A percentile compares a stretch with the other conserved stretches of the same genome.
Evolutionary conservation across 2,329 filamentous ascomycete species (phyloP).

Genomic region (Aureobasidium pullulans): DNA sequence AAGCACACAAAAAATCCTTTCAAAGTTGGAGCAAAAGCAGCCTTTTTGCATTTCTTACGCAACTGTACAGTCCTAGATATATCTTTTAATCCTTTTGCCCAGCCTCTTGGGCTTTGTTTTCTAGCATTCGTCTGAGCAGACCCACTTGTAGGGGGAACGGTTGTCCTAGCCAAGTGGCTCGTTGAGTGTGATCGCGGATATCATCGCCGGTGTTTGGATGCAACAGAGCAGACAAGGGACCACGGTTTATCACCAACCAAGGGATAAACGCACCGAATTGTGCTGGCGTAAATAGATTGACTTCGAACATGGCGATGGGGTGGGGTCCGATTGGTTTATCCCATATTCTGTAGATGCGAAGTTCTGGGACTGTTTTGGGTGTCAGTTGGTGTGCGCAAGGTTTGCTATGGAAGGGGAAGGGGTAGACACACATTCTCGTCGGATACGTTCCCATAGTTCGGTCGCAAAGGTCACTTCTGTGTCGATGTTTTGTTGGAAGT

Average conservation of each 20-base stretch:
- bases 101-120: slow-evolving; percentile 9
- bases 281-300: slow-evolving; percentile 73
- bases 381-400: background rate
- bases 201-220: slow-evolving; percentile 74
- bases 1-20: background rate
- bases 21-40: too few relatives aligned
- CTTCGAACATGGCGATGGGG: slow-evolving; percentile 83
- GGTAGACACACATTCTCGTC: slow-evolving; percentile 62
- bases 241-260: slow-evolving; percentile 76
- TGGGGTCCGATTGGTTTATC: slow-evolving; percentile 75
- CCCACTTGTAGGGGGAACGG: slow-evolving; percentile 53
- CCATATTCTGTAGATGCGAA: slow-evolving; percentile 73
- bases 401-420: background rate
- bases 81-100: background rate
- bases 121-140: slow-evolving; percentile 36
- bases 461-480: slow-evolving; percentile 60
- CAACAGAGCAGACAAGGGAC: slow-evolving; percentile 68
- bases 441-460: slow-evolving; percentile 69
- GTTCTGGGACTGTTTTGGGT: slow-evolving; percentile 61
- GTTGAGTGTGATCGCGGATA: slow-evolving; percentile 56
- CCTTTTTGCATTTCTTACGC: too few relatives aligned
- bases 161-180: slow-evolving; percentile 69
- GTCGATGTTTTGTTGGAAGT: slow-evolving; percentile 60
- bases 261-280: slow-evolving; percentile 86
- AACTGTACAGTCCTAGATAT: background rate